These are phyloP conservation scores for Pythium biforme DNA, from an alignment of 352 stramenopile genomes.

Conservation along the genomic window DNA sequence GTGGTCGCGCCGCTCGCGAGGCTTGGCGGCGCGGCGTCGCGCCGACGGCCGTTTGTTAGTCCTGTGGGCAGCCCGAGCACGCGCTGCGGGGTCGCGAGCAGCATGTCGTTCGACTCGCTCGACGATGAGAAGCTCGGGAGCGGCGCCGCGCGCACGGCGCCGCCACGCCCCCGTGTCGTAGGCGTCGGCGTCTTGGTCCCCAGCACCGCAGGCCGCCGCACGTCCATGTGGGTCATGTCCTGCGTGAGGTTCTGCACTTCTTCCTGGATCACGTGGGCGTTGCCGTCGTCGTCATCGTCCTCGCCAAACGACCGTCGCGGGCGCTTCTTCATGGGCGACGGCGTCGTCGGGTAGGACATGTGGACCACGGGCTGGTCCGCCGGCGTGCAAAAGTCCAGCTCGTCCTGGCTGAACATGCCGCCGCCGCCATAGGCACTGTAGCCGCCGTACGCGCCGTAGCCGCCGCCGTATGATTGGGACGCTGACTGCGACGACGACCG, in stretches of 20 bases:
- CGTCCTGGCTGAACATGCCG: constrained; percentile 79
- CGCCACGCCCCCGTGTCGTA: neutral
- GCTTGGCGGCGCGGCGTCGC: constrained; percentile 3
- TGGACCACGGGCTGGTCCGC: constrained; percentile 81
- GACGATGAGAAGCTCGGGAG: constrained; percentile 44
- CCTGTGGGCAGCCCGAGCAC: constrained; percentile 20
- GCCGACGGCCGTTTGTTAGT: constrained; percentile 4
- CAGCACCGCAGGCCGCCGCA: constrained; percentile 14
- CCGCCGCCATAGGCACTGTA: constrained; percentile 19
- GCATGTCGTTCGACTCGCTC: constrained; percentile 44
- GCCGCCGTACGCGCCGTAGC: constrained; percentile 16
- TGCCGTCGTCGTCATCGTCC: constrained; percentile 23
- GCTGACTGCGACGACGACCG: constrained; percentile 25
- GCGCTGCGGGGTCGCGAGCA: constrained; percentile 36
- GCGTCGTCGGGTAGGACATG: constrained; percentile 78
- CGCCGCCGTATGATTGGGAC: constrained; percentile 12
- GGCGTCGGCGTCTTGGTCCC: neutral
- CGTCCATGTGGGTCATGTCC: constrained; percentile 79
- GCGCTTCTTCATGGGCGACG: constrained; percentile 80
- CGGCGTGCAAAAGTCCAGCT: constrained; percentile 83
- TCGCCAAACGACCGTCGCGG: constrained; percentile 30
- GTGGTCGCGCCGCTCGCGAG: neutral
- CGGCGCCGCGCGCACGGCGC: constrained; percentile 7
- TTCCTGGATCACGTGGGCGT: constrained; percentile 38
- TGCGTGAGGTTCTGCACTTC: constrained; percentile 70